Percentiles rank a stretch among this genome's conserved stretches.
Conservation (phyloP, 306 rosid genomes). For the Malus fusca region DNA sequence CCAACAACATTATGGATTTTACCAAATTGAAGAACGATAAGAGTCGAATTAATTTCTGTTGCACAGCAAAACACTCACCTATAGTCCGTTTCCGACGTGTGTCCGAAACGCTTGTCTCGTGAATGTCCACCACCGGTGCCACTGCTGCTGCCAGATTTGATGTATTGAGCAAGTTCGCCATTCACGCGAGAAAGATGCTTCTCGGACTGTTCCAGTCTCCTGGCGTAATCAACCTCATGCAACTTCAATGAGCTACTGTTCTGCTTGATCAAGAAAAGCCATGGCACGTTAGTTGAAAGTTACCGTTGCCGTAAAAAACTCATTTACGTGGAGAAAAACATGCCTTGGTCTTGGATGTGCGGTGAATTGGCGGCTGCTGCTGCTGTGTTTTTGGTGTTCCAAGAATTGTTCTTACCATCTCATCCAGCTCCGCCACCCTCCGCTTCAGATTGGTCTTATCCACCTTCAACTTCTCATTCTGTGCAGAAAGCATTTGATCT, state of each 20-base stretch:
- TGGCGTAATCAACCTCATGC: conserved; percentile 38
- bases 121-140: conserved; percentile 37
- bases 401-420: conserved; percentile 46
- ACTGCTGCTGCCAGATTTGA: conserved; percentile 28
- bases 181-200: conserved; percentile 51
- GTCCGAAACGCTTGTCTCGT: conserved; percentile 20
- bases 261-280: conserved; percentile 26
- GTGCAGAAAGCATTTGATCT: conserved; percentile 78
- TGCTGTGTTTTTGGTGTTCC: conserved; percentile 32
- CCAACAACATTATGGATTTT: background rate
- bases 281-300: background rate
- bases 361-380: conserved; percentile 23
- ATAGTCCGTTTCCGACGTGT: conserved; percentile 9
- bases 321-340: background rate
- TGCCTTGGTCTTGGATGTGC: conserved; percentile 43
- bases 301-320: background rate
- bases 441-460: conserved; percentile 63
- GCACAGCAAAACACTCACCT: conserved; percentile 13
- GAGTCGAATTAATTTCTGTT: background rate
- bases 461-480: conserved; percentile 90
- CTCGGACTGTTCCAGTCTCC: conserved; percentile 54
- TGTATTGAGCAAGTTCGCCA: conserved; percentile 44
- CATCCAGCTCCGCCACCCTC: conserved; percentile 78
- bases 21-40: background rate
- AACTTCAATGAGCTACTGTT: conserved; percentile 26